Base-by-base conservation (phyloP, 129 eudicot species). In the Pseudognaphalium luteoalbum region DNA sequence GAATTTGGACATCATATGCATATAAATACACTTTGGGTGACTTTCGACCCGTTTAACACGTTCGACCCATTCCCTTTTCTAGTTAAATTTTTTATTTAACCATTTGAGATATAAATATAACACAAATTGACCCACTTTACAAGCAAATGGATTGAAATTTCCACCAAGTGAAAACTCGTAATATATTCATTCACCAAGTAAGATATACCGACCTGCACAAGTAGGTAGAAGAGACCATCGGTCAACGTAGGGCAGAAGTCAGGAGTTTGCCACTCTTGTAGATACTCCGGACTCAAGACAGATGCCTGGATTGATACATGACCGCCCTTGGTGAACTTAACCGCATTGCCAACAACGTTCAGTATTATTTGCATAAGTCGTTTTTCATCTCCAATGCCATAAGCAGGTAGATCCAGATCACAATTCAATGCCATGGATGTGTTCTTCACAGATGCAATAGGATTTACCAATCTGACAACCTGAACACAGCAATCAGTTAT, bases 311-410 rank as follows among this genome's bases (percentile, higher is more conserved):
- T 68, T 32, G 95, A 84, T 42, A 89, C 74, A 64, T 80, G 78
- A 61, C 95, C 95, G 41, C 83, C 89, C 68, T 80, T 89, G 12
- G 95, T 89, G 67, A 86, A 89, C 84, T 86, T 89, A 22, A 89
- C 88, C 54, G 95, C 89, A 72, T 89, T 89, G n/a, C 91, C 91
- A 78, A 86, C 85, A 17, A 89, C 73, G 34, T 84, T 89, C 68
- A 89, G 71, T n/a, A 89, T 75, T 12, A 79, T 77, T 51, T 89
- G 95, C 88, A 86, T 82, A 17, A 86, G 82, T 35, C 89, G 80
- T 75, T 86, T 84, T 74, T 86, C 87, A 69, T 89, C 95, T 52
- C 95, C 91, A 77, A 84, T 69, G 19, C 83, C 89, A 64, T 47
- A 81, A 29, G 68, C 80, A 67, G 95, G 95, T 71, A 89, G 39